A percentile compares a stretch with the other conserved stretches of the same genome.
Conservation (phyloP, 1,284 basidiomycete genomes). For the Ustilago trichophora region DNA sequence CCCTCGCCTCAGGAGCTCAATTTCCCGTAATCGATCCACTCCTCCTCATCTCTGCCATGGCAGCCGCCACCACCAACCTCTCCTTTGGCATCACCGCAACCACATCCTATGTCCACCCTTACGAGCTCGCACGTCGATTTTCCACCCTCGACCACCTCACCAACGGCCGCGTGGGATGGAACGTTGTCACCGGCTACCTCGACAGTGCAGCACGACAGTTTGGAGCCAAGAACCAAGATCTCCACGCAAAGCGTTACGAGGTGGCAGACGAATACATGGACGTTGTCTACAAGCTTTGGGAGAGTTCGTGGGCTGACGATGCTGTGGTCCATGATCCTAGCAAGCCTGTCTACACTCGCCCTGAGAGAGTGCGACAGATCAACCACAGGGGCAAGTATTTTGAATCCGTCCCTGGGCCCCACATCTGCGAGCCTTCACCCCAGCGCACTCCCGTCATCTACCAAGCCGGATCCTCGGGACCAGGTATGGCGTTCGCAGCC, state of each 20-base stretch:
- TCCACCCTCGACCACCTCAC: slow-evolving; percentile 67
- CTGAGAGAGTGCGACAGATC: slow-evolving; percentile 61
- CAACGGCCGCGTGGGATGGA: slow-evolving; percentile 67
- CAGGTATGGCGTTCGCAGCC: slow-evolving; percentile 64
- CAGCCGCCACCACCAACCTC: slow-evolving; percentile 51
- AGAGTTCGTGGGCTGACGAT: slow-evolving; percentile 66
- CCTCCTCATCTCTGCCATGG: slow-evolving; percentile 59
- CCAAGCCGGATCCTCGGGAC: slow-evolving; percentile 64
- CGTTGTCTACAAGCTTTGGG: slow-evolving; percentile 68
- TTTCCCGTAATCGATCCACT: slow-evolving; percentile 61
- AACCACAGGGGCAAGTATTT: slow-evolving; percentile 65
- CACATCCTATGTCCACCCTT: slow-evolving; percentile 64
- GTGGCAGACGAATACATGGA: slow-evolving; percentile 61
- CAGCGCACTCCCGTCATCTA: slow-evolving; percentile 66
- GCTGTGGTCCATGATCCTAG: slow-evolving; percentile 53
- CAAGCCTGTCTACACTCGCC: slow-evolving; percentile 54
- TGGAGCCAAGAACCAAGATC: slow-evolving; percentile 52
- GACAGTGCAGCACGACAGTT: slow-evolving; percentile 65
- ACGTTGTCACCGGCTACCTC: slow-evolving; percentile 67
- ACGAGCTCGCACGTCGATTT: slow-evolving; percentile 65
- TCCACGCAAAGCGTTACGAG: slow-evolving; percentile 58
- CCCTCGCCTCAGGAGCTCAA: slow-evolving; percentile 56
- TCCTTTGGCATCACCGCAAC: slow-evolving; percentile 61
- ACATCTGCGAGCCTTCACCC: slow-evolving; percentile 65
- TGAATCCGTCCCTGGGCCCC: slow-evolving; percentile 60